Base-by-base conservation (phyloP, 495 filamentous ascomycete species). In the Massariosphaeria phaeospora region DNA sequence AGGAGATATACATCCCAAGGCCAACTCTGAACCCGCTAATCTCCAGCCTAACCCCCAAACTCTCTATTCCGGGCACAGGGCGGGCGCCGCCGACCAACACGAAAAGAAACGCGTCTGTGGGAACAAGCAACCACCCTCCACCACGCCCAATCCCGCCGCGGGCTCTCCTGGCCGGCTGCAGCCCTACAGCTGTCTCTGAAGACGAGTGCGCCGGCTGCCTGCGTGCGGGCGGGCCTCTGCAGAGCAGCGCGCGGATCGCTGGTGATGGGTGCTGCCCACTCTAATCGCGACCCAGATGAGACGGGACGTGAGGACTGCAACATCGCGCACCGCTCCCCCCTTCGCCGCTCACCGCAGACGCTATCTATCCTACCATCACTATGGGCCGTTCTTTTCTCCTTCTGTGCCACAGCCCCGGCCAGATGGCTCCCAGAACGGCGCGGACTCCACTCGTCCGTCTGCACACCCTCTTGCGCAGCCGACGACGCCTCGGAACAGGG, bases 81-180 rank as follows among this genome's bases (percentile, higher is more conserved):
- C n/a, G n/a, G n/a, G n/a, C n/a, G n/a, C n/a, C n/a, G n/a, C n/a
- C n/a, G n/a, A n/a, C n/a, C n/a, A n/a, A n/a, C n/a, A 1, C 23
- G 46, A 42, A 56, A 56, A 53, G 43, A 35, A 51, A 29, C n/a
- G 34, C 10, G 15, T 25, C 41, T 12, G 17, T 24, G 26, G n/a
- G 36, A 54, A 50, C 48, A 49, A 60, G 48, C 57, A 60, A 60
- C 58, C 9, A 40, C 39, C n/a, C n/a, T n/a, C n/a, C n/a, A n/a
- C n/a, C n/a, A n/a, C n/a, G n/a, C n/a, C n/a, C n/a, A n/a, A n/a
- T n/a, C n/a, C n/a, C n/a, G 12, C 36, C 26, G 26, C 23, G 18
- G 33, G 21, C 26, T 18, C 10, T 21, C 15, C 24, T 25, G 15
- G 21, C 9, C 24, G 4, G 27, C 49, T 61, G 51, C 57, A 55